Base-by-base conservation (phyloP, 495 filamentous ascomycete genomes). In the Neurospora sp. region DNA sequence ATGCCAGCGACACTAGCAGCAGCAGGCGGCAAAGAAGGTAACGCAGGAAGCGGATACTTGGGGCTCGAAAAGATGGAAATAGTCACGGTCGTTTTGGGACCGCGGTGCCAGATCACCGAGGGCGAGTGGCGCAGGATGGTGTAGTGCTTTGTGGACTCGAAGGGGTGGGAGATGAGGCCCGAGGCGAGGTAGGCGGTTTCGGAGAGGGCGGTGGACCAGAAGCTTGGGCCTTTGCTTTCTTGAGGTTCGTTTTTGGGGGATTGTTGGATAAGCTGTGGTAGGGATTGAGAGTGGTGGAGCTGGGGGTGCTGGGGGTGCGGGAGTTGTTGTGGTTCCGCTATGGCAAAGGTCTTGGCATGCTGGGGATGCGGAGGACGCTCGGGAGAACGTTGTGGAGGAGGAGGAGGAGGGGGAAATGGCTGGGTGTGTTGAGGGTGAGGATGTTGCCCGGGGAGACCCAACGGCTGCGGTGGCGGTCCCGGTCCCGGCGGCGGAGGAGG, bases 41-140 rank as follows among this genome's bases (percentile, higher is more conserved):
- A 84, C 2, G 79, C 41, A 2, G 90, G 89, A 5, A 92, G 77
- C 1, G 86, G 85, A 18, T 80, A 76, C 75, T 90, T 85, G 11
- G 86, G 82, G 0, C 77, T 72, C 74, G 76, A 78, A 80, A 92
- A 91, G 69, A 91, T 83, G 22, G 89, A 88, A 39, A 92, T 81
- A 3, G 86, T 82, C 5, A 92, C 80, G 31, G 88, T 88, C 5
- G 90, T 92, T 37, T 83, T 83, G 27, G 85, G 85, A 1, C 90
- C 90, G 46, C 87, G 85, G 77, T 91, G 92, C 73, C 89, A 88
- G 39, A 92, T 84, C 5, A 92, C 75, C 0, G 86, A 85, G 22
- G 86, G 81, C 0, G 89, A 91, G 73, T 92, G 90, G 3, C 90
- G 87, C 20, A 92, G 82, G 70, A 92, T 89, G 48, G 88, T 90